Evolutionary conservation across 495 filamentous ascomycete species (phyloP).

Genomic region (Lophiostoma macrostomum): DNA sequence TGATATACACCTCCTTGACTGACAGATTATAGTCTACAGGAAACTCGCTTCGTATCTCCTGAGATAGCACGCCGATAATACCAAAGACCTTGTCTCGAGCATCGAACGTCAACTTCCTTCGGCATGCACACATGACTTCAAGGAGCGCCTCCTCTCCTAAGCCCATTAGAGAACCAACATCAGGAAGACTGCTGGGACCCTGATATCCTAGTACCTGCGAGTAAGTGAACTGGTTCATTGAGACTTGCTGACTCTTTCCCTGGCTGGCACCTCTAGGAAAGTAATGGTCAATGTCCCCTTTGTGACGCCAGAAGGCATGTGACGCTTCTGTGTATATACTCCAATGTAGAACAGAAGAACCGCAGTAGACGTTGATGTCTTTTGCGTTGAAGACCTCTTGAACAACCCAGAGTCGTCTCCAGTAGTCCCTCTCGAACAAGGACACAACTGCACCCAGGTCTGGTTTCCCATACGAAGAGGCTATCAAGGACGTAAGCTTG

Average conservation of each 20-base stretch:
- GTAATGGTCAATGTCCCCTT: slow-evolving; percentile 1
- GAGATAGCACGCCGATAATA: slow-evolving; percentile 20
- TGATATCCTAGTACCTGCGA: slow-evolving; percentile 15
- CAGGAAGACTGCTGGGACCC: slow-evolving; percentile 20
- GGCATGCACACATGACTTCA: slow-evolving; percentile 11
- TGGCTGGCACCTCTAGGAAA: slow-evolving; percentile 2
- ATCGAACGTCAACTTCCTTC: slow-evolving; percentile 11
- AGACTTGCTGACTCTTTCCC: neutral
- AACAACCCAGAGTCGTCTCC: slow-evolving; percentile 39
- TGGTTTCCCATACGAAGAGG: slow-evolving; percentile 11
- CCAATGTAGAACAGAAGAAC: slow-evolving; percentile 23
- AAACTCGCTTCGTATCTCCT: slow-evolving; percentile 26
- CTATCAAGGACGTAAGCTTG: no score
- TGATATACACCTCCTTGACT: slow-evolving; percentile 34
- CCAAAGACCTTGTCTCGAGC: slow-evolving; percentile 23
- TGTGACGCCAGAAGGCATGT: slow-evolving; percentile 8
- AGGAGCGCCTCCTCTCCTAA: slow-evolving; percentile 6
- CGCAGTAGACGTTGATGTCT: slow-evolving; percentile 35
- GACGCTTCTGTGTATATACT: slow-evolving; percentile 12
- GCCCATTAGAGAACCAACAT: neutral
- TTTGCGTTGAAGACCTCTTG: slow-evolving; percentile 38
- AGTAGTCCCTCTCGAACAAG: slow-evolving; percentile 41
- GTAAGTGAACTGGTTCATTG: neutral
- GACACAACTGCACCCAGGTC: slow-evolving; percentile 29
- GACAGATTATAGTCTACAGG: slow-evolving; percentile 34